Evolutionary conservation across 352 stramenopile genomes (phyloP).

Genomic region (Phytophthora capsici): DNA sequence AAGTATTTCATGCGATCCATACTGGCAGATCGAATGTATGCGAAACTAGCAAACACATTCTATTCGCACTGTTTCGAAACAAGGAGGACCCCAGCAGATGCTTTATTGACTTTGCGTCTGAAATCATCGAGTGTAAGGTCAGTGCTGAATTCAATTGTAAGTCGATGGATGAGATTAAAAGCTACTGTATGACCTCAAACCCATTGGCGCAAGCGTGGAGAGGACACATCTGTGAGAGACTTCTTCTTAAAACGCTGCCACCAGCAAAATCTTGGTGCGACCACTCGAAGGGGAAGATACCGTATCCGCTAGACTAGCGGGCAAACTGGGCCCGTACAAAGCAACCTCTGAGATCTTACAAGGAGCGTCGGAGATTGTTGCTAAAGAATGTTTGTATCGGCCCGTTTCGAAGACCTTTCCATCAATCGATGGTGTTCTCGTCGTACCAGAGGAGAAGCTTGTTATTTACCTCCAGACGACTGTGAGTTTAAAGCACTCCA

Average conservation of each 20-base stretch:
- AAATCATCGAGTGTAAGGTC: slow-evolving; percentile 15
- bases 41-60: slow-evolving; percentile 10
- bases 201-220: slow-evolving; percentile 1
- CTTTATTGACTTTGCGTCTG: slow-evolving; percentile 16
- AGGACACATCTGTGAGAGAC: slow-evolving; percentile 10
- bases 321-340: slow-evolving; percentile 13
- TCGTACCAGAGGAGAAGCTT: slow-evolving; percentile 7
- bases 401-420: slow-evolving; percentile 39
- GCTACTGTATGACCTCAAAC: background rate
- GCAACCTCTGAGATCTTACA: slow-evolving; percentile 28
- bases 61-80: slow-evolving; percentile 10
- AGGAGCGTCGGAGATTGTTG: slow-evolving; percentile 31
- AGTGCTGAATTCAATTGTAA: background rate
- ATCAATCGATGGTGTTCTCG: slow-evolving; percentile 40
- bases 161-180: slow-evolving; percentile 5
- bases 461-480: slow-evolving; percentile 37
- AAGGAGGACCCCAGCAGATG: background rate
- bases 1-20: slow-evolving; percentile 1
- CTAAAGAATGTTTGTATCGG: slow-evolving; percentile 29
- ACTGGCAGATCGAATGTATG: background rate
- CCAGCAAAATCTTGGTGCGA: slow-evolving; percentile 11
- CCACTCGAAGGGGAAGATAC: background rate
- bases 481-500: slow-evolving; percentile 27
- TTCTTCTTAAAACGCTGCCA: slow-evolving; percentile 13
- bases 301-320: no score